Conservation (phyloP, 768 basidiomycete species). For the Dentipellis sp. region DNA sequence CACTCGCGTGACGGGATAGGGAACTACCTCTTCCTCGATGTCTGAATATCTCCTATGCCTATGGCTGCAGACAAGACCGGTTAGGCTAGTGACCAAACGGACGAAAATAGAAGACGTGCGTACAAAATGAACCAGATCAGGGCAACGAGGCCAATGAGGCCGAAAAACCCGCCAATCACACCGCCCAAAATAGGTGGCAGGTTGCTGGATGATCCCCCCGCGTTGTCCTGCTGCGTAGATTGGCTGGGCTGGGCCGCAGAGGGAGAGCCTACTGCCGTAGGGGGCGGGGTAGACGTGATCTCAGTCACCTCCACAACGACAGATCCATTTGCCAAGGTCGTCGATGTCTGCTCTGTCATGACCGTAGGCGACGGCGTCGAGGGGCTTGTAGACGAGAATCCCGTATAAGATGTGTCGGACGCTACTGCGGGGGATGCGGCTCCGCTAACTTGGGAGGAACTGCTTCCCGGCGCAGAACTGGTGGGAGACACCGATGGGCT, state of each 20-base stretch:
- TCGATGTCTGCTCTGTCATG: neutral
- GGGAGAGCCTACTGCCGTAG: neutral
- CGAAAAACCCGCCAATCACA: slow-evolving; percentile 7
- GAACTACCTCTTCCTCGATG: slow-evolving; percentile 7
- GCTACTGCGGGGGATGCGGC: too few species aligned
- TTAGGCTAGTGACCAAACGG: neutral
- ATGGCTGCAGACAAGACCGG: slow-evolving; percentile 2
- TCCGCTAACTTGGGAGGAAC: neutral
- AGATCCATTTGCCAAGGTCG: neutral
- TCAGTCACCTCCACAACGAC: neutral
- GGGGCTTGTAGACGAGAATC: neutral
- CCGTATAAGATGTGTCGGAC: too few species aligned
- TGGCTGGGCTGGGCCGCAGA: neutral
- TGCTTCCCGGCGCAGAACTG: neutral
- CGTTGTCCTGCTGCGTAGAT: neutral
- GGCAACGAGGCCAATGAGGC: slow-evolving; percentile 3
- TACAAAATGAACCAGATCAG: slow-evolving; percentile 9
- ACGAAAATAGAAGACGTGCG: neutral
- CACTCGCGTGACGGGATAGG: slow-evolving; percentile 12
- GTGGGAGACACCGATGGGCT: neutral
- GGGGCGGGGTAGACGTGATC: neutral
- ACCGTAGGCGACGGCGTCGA: slow-evolving; percentile 5
- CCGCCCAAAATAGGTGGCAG: slow-evolving; percentile 9
- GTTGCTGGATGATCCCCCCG: neutral
- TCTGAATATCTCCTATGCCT: neutral